phyloP scores from a whole-genome alignment of 2,329 filamentous ascomycete species.

The Arthrobotrys sinensis region DNA sequence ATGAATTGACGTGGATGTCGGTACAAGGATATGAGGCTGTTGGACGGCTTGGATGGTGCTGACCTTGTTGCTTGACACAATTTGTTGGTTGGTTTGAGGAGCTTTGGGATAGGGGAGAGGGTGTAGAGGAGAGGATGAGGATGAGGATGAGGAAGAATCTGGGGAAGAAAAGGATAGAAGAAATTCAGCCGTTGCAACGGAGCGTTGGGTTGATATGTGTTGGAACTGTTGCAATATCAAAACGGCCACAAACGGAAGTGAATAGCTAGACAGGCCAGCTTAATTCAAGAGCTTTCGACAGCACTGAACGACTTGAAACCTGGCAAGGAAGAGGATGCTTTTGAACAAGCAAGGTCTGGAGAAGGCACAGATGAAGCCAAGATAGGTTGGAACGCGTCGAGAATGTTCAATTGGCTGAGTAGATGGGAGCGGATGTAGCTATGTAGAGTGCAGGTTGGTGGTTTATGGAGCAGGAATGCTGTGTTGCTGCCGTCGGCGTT shows the following conservation, averaged over 20 bases:
- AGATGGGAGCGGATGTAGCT: not conserved
- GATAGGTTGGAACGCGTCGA: not conserved
- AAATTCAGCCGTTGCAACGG: not conserved
- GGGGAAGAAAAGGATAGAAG: not conserved
- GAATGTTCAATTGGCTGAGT: constrained; percentile 13
- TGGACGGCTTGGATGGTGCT: not conserved
- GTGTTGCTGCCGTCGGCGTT: not conserved
- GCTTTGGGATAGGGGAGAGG: not conserved
- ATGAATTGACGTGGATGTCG: constrained; percentile 7
- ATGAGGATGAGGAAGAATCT: not conserved
- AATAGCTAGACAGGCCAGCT: not conserved
- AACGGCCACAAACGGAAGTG: not conserved
- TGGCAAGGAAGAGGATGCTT: not conserved
- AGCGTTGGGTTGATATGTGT: not conserved
- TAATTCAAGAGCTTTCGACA: not conserved
- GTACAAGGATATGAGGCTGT: not conserved
- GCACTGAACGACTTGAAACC: not conserved
- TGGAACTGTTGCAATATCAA: constrained; percentile 40
- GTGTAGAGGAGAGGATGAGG: not conserved
- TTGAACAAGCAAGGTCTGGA: not conserved
- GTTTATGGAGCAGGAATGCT: not conserved
- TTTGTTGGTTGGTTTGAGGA: constrained; percentile 10
- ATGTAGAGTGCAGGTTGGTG: not conserved
- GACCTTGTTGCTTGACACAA: constrained; percentile 1
- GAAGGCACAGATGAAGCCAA: not conserved